A percentile compares a stretch with the other conserved stretches of the same genome.
Conservation (phyloP, 169 alveolate species). For the Perkinsus chesapeaki region DNA sequence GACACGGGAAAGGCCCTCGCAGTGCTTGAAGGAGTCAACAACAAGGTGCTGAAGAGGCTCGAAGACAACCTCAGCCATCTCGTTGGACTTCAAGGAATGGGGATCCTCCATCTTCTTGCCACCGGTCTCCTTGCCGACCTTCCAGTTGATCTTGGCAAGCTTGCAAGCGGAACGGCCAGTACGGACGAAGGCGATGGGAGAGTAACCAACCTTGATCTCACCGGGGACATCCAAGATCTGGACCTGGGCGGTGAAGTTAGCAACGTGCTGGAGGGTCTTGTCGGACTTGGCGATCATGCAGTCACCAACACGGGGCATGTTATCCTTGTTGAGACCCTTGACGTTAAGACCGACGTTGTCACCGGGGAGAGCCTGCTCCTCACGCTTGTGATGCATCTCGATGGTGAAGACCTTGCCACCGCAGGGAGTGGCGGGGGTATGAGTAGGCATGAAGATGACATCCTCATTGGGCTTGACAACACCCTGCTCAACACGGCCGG, state of each 20-base stretch:
- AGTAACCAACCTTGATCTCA: slow-evolving; percentile 85
- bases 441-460: slow-evolving; percentile 22
- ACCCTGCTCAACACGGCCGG: slow-evolving; percentile 98
- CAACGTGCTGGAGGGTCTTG: slow-evolving; percentile 76
- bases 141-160: slow-evolving; percentile 75
- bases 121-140: slow-evolving; percentile 93
- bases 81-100: slow-evolving; percentile 87
- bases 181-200: slow-evolving; percentile 93
- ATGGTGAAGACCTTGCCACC: slow-evolving; percentile 80
- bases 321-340: slow-evolving; percentile 15
- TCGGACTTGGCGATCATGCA: slow-evolving; percentile 23
- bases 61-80: slow-evolving; percentile 87
- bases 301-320: slow-evolving; percentile 23
- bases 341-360: slow-evolving; percentile 96
- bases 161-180: slow-evolving; percentile 93
- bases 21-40: slow-evolving; percentile 86
- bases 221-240: slow-evolving; percentile 87
- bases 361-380: slow-evolving; percentile 95
- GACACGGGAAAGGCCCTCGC: slow-evolving; percentile 41
- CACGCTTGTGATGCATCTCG: slow-evolving; percentile 96
- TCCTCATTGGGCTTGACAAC: slow-evolving; percentile 84
- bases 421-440: slow-evolving; percentile 15
- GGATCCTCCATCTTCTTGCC: slow-evolving; percentile 89
- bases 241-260: slow-evolving; percentile 84
- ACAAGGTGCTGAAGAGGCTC: slow-evolving; percentile 91